Conservation (phyloP, 495 filamentous ascomycete species). For the Platismatia glauca region DNA sequence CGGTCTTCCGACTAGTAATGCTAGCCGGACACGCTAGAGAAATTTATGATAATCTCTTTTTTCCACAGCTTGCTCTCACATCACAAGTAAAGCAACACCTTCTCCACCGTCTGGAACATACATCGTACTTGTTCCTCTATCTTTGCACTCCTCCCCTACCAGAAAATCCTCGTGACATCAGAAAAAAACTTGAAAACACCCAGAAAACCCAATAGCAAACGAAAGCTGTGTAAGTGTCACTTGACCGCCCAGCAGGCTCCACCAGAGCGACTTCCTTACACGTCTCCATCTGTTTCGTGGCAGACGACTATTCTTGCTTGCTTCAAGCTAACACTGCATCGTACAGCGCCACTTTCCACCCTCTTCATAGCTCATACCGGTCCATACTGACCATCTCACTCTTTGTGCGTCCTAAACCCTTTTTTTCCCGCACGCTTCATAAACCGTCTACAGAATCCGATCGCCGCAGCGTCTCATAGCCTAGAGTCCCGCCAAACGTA, state of each 20-base stretch:
- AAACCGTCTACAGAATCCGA: neutral
- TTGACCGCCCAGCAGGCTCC: neutral
- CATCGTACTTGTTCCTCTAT: constrained; percentile 9
- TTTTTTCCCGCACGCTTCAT: neutral
- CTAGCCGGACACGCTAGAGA: constrained; percentile 14
- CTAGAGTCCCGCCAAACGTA: neutral
- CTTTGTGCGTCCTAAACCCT: constrained; percentile 5
- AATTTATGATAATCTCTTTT: constrained; percentile 16
- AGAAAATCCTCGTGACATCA: constrained; percentile 30
- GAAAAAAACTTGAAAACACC: constrained; percentile 48
- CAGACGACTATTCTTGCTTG: neutral
- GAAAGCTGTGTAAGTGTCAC: constrained; percentile 23
- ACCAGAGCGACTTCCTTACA: neutral
- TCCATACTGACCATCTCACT: neutral
- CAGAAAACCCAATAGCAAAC: constrained; percentile 26
- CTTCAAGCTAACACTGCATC: neutral
- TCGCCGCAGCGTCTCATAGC: neutral
- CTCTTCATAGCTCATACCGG: neutral
- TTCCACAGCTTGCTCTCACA: neutral
- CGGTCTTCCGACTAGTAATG: constrained; percentile 1
- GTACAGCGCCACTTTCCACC: neutral
- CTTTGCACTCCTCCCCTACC: constrained; percentile 22
- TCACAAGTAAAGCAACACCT: neutral
- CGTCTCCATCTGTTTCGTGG: neutral
- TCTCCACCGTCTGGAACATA: constrained; percentile 9